Evolutionary conservation across 768 basidiomycete genomes (phyloP).

Genomic region (Solioccasus polychromus): DNA sequence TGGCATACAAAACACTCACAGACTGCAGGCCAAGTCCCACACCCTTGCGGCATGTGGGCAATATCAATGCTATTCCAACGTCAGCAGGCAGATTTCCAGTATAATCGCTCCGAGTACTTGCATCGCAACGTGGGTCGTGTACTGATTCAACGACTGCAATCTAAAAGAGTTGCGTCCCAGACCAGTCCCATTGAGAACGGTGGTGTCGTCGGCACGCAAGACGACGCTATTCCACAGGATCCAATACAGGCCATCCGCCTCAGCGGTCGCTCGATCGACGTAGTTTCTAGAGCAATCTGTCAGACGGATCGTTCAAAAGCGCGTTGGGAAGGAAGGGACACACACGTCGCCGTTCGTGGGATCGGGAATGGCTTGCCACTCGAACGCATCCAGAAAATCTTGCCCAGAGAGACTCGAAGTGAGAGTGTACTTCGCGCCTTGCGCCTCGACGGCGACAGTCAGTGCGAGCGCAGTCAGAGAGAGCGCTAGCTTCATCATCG

Average conservation of each 20-base stretch:
- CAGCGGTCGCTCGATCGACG: slow-evolving; percentile 46
- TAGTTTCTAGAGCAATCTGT: slow-evolving; percentile 34
- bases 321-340: background rate
- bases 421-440: slow-evolving; percentile 22
- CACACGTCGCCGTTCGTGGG: slow-evolving; percentile 30
- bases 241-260: slow-evolving; percentile 52
- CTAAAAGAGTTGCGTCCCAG: slow-evolving; percentile 34
- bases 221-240: slow-evolving; percentile 39
- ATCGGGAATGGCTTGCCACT: slow-evolving; percentile 23
- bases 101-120: slow-evolving; percentile 2
- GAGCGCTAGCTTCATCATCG: background rate
- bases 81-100: background rate
- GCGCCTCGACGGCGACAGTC: background rate
- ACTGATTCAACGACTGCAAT: slow-evolving; percentile 25
- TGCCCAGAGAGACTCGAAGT: slow-evolving; percentile 42
- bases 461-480: background rate
- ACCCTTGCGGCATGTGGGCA: slow-evolving; percentile 33
- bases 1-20: slow-evolving; percentile 19
- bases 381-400: slow-evolving; percentile 42
- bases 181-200: slow-evolving; percentile 21
- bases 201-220: slow-evolving; percentile 31
- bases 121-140: slow-evolving; percentile 32
- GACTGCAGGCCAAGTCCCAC: slow-evolving; percentile 34
- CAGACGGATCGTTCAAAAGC: background rate
- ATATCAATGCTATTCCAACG: slow-evolving; percentile 26